These are phyloP conservation scores for Malassezia equina DNA, from an alignment of 1,284 basidiomycete species.

Conservation along the genomic window DNA sequence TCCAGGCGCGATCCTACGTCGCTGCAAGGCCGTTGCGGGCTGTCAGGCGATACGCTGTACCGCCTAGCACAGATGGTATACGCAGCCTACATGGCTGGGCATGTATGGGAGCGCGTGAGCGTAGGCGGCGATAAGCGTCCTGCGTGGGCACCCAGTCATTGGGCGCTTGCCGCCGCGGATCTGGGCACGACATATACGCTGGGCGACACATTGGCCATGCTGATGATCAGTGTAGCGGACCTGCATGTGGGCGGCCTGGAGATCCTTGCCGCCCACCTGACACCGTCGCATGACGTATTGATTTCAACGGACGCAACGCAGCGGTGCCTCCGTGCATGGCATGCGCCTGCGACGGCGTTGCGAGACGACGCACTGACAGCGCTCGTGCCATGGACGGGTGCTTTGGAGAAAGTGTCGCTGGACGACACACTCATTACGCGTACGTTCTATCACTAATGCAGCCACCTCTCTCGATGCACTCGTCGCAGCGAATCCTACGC, in stretches of 20 bases:
- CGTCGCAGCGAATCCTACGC: conserved; percentile 3
- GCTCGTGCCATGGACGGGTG: conserved; percentile 9
- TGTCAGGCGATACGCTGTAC: conserved; percentile 9
- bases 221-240: background rate
- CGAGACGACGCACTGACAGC: conserved; percentile 2
- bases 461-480: conserved; percentile 3
- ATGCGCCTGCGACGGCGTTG: background rate
- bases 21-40: conserved; percentile 7
- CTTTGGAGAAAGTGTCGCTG: background rate
- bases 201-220: background rate
- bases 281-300: background rate
- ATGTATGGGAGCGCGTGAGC: background rate
- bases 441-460: background rate
- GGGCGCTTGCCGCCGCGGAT: conserved; percentile 1
- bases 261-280: background rate
- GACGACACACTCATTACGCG: conserved; percentile 14
- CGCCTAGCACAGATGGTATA: background rate
- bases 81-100: background rate
- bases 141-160: conserved; percentile 6
- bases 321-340: background rate
- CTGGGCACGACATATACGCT: no score
- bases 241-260: conserved; percentile 10
- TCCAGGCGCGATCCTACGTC: conserved; percentile 12
- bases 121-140: conserved; percentile 13
- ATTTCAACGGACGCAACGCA: background rate